These are phyloP conservation scores for Zygosaccharomyces rouxii DNA, from an alignment of 805 yeast species.

Conservation along the genomic window DNA sequence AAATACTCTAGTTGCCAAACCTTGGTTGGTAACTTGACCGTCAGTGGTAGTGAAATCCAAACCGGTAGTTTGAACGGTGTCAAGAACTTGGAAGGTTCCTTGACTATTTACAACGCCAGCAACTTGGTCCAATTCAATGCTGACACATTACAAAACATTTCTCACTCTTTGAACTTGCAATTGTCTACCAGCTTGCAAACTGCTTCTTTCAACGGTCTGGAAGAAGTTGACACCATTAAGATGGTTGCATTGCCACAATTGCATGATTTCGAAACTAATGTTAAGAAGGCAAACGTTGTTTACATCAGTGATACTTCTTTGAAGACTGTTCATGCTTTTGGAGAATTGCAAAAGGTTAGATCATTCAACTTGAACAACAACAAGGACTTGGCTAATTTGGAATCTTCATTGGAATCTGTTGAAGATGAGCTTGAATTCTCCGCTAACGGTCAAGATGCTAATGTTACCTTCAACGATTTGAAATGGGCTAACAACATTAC, in stretches of 20 bases:
- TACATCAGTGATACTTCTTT: conserved; percentile 70
- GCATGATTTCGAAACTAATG: conserved; percentile 59
- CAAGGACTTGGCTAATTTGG: conserved; percentile 63
- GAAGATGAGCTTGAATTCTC: conserved; percentile 73
- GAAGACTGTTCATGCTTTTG: conserved; percentile 61
- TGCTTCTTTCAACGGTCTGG: conserved; percentile 71
- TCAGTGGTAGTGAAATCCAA: conserved; percentile 56
- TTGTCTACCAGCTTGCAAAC: conserved; percentile 61
- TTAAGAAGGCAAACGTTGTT: conserved; percentile 68
- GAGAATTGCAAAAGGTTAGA: conserved; percentile 41
- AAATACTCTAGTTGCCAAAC: conserved; percentile 67
- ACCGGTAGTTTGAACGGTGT: conserved; percentile 69
- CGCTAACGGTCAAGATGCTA: conserved; percentile 76
- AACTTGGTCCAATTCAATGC: conserved; percentile 64
- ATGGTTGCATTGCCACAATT: conserved; percentile 87
- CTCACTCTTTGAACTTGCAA: conserved; percentile 61
- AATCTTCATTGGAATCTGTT: conserved; percentile 69
- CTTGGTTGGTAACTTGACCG: conserved; percentile 71
- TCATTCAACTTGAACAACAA: conserved; percentile 89
- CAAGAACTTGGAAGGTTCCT: conserved; percentile 70
- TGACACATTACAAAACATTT: conserved; percentile 67
- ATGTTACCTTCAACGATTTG: conserved; percentile 63
- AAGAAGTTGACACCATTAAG: conserved; percentile 74
- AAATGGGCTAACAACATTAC: conserved; percentile 84
- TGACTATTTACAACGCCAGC: conserved; percentile 63